A percentile compares a stretch with the other conserved stretches of the same genome.
phyloP scores from a whole-genome alignment of 192 early-diverging fungal genomes.

The Anaeromyces robustus region DNA sequence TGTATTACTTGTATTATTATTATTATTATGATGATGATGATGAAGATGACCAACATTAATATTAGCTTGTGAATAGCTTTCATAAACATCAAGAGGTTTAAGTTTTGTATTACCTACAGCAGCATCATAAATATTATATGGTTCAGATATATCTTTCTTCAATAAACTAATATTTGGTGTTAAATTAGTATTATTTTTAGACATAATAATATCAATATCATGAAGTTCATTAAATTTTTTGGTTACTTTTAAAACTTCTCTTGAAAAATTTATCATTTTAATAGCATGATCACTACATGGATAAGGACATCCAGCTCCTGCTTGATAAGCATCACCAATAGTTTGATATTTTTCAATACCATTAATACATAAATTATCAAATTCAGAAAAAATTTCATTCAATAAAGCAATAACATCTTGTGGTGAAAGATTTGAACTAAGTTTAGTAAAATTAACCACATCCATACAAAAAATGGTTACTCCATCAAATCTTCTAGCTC shows the following conservation, averaged over 20 bases:
- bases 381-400: background rate
- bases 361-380: background rate
- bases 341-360: background rate
- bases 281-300: background rate
- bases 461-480: background rate
- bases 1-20: too few species aligned
- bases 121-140: background rate
- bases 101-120: too few species aligned
- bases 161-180: background rate
- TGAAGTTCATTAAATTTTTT: background rate
- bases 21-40: too few species aligned
- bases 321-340: background rate
- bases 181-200: background rate
- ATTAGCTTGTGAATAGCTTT: background rate
- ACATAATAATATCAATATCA: background rate
- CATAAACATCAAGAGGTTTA: background rate
- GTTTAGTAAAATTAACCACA: background rate
- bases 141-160: background rate
- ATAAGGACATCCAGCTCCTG: background rate
- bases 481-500: background rate
- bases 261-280: background rate
- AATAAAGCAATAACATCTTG: background rate
- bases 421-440: background rate
- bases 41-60: background rate
- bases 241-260: background rate